These are phyloP conservation scores for Fusarium praegraminearum DNA, from an alignment of 2,329 filamentous ascomycete species.

Conservation along the genomic window DNA sequence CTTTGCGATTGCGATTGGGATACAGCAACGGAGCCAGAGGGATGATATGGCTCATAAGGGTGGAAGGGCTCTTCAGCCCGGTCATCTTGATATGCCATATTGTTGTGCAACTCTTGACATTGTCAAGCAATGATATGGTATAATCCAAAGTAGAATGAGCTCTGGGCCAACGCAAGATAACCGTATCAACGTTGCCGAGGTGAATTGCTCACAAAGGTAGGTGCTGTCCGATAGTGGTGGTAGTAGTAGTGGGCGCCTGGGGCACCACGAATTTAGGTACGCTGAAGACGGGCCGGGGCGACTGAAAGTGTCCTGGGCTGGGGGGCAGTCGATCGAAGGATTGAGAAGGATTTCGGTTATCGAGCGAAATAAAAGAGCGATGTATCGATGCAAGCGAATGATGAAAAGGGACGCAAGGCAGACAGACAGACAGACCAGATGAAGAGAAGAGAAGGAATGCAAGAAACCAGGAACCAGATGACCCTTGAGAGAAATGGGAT, in stretches of 20 bases:
- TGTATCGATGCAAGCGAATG: constrained; percentile 12
- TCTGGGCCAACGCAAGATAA: not conserved
- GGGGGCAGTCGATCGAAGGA: constrained; percentile 9
- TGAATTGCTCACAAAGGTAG: constrained; percentile 8
- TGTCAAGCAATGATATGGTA: constrained; percentile 11
- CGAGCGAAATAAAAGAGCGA: constrained; percentile 20
- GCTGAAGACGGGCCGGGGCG: constrained; percentile 7
- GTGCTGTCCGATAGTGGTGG: constrained; percentile 16
- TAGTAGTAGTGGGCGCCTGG: constrained; percentile 16
- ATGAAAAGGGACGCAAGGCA: not conserved
- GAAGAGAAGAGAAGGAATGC: constrained; percentile 23
- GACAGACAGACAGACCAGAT: constrained; percentile 5
- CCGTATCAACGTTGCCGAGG: constrained; percentile 14
- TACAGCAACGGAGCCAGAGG: constrained; percentile 7
- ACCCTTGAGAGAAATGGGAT: constrained; percentile 15
- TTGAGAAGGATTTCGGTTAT: constrained; percentile 17
- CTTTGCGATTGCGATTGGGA: constrained; percentile 10
- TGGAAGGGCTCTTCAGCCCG: constrained; percentile 48
- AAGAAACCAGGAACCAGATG: constrained; percentile 11
- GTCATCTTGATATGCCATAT: constrained; percentile 51
- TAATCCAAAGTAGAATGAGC: not conserved
- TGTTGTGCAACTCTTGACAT: constrained; percentile 44
- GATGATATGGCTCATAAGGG: constrained; percentile 36
- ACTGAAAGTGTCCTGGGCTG: not conserved
- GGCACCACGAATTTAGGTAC: constrained; percentile 21